These are phyloP conservation scores for Fallopia convolvulus DNA, from an alignment of 148 eudicot species.

Conservation along the genomic window DNA sequence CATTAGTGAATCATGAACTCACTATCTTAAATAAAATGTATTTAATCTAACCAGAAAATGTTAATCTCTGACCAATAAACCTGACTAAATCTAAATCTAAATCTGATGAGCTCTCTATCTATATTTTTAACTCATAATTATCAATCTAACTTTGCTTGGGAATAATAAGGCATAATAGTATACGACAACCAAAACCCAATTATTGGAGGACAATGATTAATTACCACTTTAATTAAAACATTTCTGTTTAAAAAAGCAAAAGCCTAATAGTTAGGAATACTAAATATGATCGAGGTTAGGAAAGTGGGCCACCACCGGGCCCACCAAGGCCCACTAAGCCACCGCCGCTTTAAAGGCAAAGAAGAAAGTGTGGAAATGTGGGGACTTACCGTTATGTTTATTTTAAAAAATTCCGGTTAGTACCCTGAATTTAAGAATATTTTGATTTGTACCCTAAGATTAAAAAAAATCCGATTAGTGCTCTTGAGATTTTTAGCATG, in stretches of 20 bases:
- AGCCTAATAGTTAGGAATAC: background rate
- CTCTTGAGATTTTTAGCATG: too few relatives aligned
- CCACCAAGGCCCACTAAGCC: background rate
- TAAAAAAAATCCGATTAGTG: too few relatives aligned
- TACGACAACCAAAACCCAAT: slow-evolving; percentile 1
- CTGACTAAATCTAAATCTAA: background rate
- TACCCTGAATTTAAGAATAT: too few relatives aligned
- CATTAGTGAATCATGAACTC: background rate
- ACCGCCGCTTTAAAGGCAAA: background rate
- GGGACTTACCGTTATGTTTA: background rate
- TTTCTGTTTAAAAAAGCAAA: background rate
- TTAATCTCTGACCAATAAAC: background rate
- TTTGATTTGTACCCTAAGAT: too few relatives aligned
- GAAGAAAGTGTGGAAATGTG: background rate
- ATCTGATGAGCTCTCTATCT: background rate
- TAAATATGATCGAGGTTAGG: background rate
- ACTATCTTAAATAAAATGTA: background rate
- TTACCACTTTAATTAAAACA: background rate
- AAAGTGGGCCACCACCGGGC: slow-evolving; percentile 6
- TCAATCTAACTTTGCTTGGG: background rate
- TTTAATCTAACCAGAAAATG: background rate
- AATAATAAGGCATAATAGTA: background rate
- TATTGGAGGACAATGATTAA: background rate
- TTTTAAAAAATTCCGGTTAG: background rate
- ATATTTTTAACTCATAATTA: background rate